These are phyloP conservation scores for Agaricus sinodeliciosus DNA, from an alignment of 768 basidiomycete genomes.

Conservation along the genomic window DNA sequence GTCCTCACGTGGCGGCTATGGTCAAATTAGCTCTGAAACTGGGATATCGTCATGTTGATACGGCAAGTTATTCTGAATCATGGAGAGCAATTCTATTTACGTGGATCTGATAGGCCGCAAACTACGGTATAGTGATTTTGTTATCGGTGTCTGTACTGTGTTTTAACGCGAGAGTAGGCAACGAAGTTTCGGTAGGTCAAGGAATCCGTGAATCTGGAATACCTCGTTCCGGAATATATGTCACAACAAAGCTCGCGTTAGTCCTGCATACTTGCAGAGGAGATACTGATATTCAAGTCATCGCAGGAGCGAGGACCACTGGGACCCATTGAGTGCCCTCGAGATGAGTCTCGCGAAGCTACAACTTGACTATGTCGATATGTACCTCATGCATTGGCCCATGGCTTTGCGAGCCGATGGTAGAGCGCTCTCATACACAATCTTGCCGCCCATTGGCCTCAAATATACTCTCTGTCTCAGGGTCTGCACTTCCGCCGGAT, in stretches of 20 bases:
- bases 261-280: constrained; percentile 5
- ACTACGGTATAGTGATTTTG: constrained; percentile 2
- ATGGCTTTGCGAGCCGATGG: constrained; percentile 6
- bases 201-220: constrained; percentile 33
- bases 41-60: constrained; percentile 31
- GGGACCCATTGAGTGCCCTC: constrained; percentile 25
- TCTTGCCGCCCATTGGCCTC: neutral
- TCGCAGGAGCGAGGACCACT: constrained; percentile 26
- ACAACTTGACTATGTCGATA: constrained; percentile 37
- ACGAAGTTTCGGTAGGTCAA: constrained; percentile 30
- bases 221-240: constrained; percentile 30
- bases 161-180: constrained; percentile 14
- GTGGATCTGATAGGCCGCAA: neutral
- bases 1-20: constrained; percentile 19
- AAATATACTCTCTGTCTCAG: neutral
- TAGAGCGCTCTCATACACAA: neutral
- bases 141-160: constrained; percentile 4
- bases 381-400: constrained; percentile 35
- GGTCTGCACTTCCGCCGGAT: constrained; percentile 13
- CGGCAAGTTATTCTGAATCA: constrained; percentile 13
- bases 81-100: neutral
- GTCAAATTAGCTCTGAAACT: constrained; percentile 17
- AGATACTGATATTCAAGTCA: constrained; percentile 16
- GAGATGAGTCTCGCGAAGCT: constrained; percentile 27
- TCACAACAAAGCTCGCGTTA: constrained; percentile 36